Conservation (phyloP, 1,139 yeast genomes). For the Hyphopichia khmerensis region DNA sequence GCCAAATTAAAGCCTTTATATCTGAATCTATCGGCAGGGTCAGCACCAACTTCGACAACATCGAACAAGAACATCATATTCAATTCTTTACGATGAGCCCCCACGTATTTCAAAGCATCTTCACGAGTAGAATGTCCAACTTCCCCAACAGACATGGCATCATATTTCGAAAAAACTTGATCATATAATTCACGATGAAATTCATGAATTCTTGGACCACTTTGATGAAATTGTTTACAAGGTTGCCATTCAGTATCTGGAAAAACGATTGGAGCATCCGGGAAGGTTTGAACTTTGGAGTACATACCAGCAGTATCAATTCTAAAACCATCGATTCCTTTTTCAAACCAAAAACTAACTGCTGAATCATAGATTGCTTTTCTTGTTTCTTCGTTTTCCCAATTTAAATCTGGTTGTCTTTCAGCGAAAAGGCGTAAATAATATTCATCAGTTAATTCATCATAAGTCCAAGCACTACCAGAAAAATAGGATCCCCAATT, state of each 20-base stretch:
- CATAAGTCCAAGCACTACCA: conserved; percentile 24
- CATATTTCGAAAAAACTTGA: conserved; percentile 19
- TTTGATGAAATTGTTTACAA: conserved; percentile 14
- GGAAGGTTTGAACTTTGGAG: conserved; percentile 20
- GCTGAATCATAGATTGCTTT: conserved; percentile 21
- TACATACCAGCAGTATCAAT: conserved; percentile 24
- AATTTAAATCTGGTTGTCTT: conserved; percentile 25
- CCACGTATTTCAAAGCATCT: conserved; percentile 20
- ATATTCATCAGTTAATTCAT: conserved; percentile 22
- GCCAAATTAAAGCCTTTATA: conserved; percentile 15
- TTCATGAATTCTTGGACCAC: conserved; percentile 24
- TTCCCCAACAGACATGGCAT: conserved; percentile 24
- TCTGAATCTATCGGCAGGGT: conserved; percentile 15
- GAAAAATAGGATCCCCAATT: conserved; percentile 24
- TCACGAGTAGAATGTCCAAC: conserved; percentile 21
- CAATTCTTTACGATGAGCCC: conserved; percentile 23
- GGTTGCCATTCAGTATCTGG: conserved; percentile 18
- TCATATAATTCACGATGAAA: conserved; percentile 22
- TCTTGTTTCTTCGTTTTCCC: conserved; percentile 24
- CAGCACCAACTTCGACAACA: conserved; percentile 16
- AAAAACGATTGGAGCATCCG: conserved; percentile 21
- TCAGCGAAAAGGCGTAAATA: conserved; percentile 22
- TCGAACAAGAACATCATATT: conserved; percentile 25
- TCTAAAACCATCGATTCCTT: conserved; percentile 24
- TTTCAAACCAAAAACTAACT: conserved; percentile 21